Evolutionary conservation across 2,329 filamentous ascomycete genomes (phyloP), one percentile per base, ranked within the genome.

Genomic region (Alternaria consortialis): DNA sequence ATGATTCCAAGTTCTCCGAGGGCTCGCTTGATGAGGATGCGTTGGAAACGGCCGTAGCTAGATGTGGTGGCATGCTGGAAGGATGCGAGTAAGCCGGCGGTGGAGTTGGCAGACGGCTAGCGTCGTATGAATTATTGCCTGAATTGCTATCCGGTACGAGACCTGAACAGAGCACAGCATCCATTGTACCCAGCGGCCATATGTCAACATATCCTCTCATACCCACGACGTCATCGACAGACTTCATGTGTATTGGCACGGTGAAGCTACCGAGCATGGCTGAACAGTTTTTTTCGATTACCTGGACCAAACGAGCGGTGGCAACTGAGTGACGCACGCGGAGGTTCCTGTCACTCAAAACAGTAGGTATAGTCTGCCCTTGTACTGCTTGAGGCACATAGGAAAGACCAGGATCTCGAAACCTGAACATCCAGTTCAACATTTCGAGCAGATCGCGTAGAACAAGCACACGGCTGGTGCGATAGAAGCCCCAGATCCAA

Each of bases 401-500:
- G 6, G 23, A 27, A 5, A 40, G 31, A 7, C 27, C 44, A 25
- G 60, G 53, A 23, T 69, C 69, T 4, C 71, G 71, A 1, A 75
- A 54, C 11, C 63, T 61, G 20, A 73, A 65, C 68, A 74, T 73
- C 71, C 71, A 75, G 27, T 74, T 75, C 11, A 76, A 53, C 1
- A 77, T 70, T 53, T 76, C 74, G 1, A 76, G 58, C 8, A 69
- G 39, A 25, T 75, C 74, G 17, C 74, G 70, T 2, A 74, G 59
- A 4, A 76, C 52, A 34, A 75, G 72, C 8, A 75, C 63, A 13
- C 71, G 65, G 34, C 58, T 69, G 1, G 71, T 74, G n/a, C 73
- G 70, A 53, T 70, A 76, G 59, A 73, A 76, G 13, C 63, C 68
- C 72, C 73, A 76, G 0, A 72, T 62, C 66, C 70, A 76, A 25